Conservation (phyloP, 495 filamentous ascomycete genomes). For the Delitschia confertaspora region DNA sequence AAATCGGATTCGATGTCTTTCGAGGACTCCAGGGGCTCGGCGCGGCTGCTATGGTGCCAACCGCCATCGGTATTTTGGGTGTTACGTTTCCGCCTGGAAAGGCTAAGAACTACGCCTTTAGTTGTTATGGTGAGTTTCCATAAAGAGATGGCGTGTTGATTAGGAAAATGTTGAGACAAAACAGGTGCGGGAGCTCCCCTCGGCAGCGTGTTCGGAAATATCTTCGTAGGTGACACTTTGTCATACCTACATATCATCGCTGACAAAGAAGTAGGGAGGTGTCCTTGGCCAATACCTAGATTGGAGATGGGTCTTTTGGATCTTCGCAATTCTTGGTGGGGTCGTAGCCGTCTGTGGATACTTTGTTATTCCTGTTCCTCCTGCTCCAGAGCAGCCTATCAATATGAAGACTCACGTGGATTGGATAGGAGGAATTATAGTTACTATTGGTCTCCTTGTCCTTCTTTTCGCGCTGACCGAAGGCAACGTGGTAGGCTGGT, state of each 20-base stretch:
- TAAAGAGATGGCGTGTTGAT: neutral
- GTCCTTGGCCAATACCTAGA: constrained; percentile 46
- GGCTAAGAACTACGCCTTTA: constrained; percentile 56
- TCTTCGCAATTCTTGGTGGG: constrained; percentile 30
- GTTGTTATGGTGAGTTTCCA: constrained; percentile 22
- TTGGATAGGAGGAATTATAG: constrained; percentile 34
- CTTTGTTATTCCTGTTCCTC: constrained; percentile 31
- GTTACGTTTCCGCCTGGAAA: constrained; percentile 52
- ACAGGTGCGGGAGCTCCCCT: constrained; percentile 33
- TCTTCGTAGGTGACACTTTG: constrained; percentile 30
- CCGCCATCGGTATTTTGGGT: constrained; percentile 55
- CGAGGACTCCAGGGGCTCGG: constrained; percentile 34
- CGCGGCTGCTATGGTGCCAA: constrained; percentile 34
- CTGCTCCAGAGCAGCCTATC: constrained; percentile 1
- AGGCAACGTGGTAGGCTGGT: constrained; percentile 60
- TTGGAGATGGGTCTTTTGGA: constrained; percentile 52
- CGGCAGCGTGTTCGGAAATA: constrained; percentile 48
- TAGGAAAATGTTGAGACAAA: neutral
- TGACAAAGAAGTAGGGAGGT: constrained; percentile 33
- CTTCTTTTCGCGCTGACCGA: constrained; percentile 56
- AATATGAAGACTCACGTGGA: constrained; percentile 26
- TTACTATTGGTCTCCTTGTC: constrained; percentile 38
- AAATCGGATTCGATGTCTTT: constrained; percentile 37
- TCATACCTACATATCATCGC: neutral
- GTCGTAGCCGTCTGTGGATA: constrained; percentile 27